A percentile compares a stretch with the other conserved stretches of the same genome.
Evolutionary conservation across 2,329 filamentous ascomycete genomes (phyloP).

Genomic region (Cyanodermella asteris): DNA sequence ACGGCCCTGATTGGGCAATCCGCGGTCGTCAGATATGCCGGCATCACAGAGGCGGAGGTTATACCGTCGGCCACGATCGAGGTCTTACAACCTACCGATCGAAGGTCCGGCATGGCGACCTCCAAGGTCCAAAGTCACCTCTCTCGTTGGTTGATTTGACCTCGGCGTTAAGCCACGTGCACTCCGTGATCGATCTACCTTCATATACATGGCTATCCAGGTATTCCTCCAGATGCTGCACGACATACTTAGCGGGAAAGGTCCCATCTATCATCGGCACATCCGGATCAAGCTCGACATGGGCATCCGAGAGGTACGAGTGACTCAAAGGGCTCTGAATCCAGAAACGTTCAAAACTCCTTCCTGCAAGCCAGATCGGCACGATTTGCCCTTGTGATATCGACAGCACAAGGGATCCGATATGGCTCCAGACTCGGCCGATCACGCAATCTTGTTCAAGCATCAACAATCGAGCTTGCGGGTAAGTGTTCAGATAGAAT

Average conservation of each 20-base stretch:
- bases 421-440: constrained; percentile 5
- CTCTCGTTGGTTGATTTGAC: background rate
- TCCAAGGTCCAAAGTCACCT: background rate
- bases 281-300: too few relatives aligned
- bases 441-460: constrained; percentile 3
- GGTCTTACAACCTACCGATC: background rate
- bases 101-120: background rate
- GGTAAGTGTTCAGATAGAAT: constrained; percentile 5
- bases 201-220: constrained; percentile 8
- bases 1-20: constrained; percentile 1
- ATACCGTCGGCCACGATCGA: constrained; percentile 1
- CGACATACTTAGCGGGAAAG: constrained; percentile 9
- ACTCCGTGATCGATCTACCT: constrained; percentile 5
- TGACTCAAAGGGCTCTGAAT: too few relatives aligned
- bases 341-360: too few relatives aligned
- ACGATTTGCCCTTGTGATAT: too few relatives aligned
- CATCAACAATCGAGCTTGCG: constrained; percentile 1
- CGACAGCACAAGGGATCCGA: too few relatives aligned
- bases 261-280: too few relatives aligned
- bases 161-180: constrained; percentile 5
- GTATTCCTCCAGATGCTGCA: constrained; percentile 10
- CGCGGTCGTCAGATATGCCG: background rate
- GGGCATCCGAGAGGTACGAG: too few relatives aligned
- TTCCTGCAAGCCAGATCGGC: too few relatives aligned
- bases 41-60: constrained; percentile 1